A percentile compares a stretch with the other conserved stretches of the same genome.
Evolutionary conservation across 1,284 basidiomycete genomes (phyloP).

Genomic region (Cerioporus squamosus): DNA sequence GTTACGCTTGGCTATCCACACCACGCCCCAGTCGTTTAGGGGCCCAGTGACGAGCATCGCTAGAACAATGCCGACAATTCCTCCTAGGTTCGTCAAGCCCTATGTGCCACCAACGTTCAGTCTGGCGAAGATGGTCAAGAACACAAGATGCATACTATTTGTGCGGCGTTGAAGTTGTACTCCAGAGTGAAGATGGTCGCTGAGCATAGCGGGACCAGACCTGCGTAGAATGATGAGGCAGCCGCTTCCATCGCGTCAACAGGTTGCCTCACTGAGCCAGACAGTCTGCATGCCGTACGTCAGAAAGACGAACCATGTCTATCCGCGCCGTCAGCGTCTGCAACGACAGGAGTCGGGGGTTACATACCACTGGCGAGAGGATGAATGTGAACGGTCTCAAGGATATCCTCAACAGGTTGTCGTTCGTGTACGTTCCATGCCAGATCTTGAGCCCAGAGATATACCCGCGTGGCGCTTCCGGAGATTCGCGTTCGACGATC

Average conservation of each 20-base stretch:
- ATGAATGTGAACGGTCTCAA: slow-evolving; percentile 45
- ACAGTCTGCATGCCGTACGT: slow-evolving; percentile 45
- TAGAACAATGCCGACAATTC: slow-evolving; percentile 45
- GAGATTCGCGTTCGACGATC: not conserved
- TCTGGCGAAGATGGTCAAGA: not conserved
- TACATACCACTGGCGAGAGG: slow-evolving; percentile 42
- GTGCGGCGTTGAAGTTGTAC: slow-evolving; percentile 42
- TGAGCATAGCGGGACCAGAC: slow-evolving; percentile 44
- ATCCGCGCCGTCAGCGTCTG: not conserved
- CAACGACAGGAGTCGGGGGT: not conserved
- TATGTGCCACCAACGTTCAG: slow-evolving; percentile 17
- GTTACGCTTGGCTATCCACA: slow-evolving; percentile 46
- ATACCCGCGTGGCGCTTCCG: slow-evolving; percentile 28
- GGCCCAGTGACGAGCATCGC: slow-evolving; percentile 44
- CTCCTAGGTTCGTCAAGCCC: slow-evolving; percentile 26
- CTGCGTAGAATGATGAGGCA: slow-evolving; percentile 15
- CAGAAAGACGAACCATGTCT: slow-evolving; percentile 40
- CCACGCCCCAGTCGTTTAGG: slow-evolving; percentile 47
- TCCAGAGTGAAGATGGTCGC: slow-evolving; percentile 47
- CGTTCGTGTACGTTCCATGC: slow-evolving; percentile 40
- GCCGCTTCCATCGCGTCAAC: not conserved
- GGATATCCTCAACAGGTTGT: slow-evolving; percentile 39
- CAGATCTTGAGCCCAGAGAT: slow-evolving; percentile 41
- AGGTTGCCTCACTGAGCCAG: slow-evolving; percentile 40
- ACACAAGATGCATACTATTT: slow-evolving; percentile 31